Percentiles rank a stretch among this genome's conserved stretches.
Evolutionary conservation across 345 rosid genomes (phyloP).

Genomic region (Eucalyptus dawsonii): DNA sequence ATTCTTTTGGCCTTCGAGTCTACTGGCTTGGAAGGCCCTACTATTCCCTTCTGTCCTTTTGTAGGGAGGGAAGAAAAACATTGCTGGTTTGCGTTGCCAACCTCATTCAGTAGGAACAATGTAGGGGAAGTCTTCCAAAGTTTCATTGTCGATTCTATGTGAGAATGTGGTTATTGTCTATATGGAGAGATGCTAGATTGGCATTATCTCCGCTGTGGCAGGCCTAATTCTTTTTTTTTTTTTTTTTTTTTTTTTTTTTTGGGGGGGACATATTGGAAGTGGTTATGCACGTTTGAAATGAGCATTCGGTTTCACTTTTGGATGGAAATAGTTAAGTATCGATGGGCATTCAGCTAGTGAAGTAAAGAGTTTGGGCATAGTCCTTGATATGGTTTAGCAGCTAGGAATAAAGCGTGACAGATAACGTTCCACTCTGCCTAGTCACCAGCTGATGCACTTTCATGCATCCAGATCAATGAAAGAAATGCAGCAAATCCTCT

Average conservation of each 20-base stretch:
- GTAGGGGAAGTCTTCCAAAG: background rate
- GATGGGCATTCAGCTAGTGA: background rate
- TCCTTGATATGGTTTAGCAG: background rate
- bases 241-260: accelerated
- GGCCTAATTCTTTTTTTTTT: background rate
- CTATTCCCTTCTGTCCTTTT: background rate
- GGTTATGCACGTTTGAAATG: background rate
- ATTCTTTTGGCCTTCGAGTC: background rate
- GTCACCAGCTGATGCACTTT: background rate
- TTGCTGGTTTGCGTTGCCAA: background rate
- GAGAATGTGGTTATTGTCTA: background rate
- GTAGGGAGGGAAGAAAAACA: background rate
- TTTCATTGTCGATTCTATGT: background rate
- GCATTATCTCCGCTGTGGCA: background rate
- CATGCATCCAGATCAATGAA: background rate
- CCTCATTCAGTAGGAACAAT: background rate
- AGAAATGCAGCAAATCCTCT: background rate
- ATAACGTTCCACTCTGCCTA: background rate
- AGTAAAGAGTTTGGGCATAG: background rate
- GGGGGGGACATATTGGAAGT: background rate
- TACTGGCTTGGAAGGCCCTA: background rate
- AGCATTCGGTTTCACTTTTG: background rate
- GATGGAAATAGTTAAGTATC: background rate
- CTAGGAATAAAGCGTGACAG: background rate
- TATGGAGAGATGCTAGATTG: background rate